A percentile compares a stretch with the other conserved stretches of the same genome.
phyloP scores from a whole-genome alignment of 2,329 filamentous ascomycete genomes.

The Thelonectria discophora region DNA sequence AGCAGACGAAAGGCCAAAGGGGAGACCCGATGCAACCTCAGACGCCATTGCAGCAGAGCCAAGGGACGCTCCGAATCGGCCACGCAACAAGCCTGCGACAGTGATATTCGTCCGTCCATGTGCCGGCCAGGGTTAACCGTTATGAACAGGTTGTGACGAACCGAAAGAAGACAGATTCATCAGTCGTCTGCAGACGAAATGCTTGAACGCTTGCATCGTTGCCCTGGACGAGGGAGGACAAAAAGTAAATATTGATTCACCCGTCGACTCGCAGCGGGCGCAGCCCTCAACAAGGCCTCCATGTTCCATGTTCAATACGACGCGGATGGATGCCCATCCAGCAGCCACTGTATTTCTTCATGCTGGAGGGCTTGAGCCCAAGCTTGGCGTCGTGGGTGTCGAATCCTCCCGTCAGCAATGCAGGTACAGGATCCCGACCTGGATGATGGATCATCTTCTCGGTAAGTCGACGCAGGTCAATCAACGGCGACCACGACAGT shows the following conservation, averaged over 20 bases:
- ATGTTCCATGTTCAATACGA: neutral
- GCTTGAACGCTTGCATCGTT: neutral
- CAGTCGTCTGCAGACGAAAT: neutral
- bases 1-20: neutral
- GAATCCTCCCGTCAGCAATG: constrained; percentile 5
- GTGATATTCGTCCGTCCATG: neutral
- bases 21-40: neutral
- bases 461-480: neutral
- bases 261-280: neutral
- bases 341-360: constrained; percentile 6
- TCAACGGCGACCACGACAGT: constrained; percentile 1
- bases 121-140: neutral
- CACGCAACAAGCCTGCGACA: too few species aligned
- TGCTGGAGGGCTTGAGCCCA: neutral
- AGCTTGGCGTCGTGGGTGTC: neutral
- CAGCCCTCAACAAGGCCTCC: neutral
- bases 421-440: neutral
- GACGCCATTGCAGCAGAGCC: neutral
- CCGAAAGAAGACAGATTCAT: neutral
- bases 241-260: constrained; percentile 5
- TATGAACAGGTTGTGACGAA: neutral
- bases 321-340: neutral
- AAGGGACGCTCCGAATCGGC: neutral
- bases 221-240: neutral
- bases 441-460: neutral